Base-by-base conservation (phyloP, 495 filamentous ascomycete species). In the Penicillium atrosanguineum region DNA sequence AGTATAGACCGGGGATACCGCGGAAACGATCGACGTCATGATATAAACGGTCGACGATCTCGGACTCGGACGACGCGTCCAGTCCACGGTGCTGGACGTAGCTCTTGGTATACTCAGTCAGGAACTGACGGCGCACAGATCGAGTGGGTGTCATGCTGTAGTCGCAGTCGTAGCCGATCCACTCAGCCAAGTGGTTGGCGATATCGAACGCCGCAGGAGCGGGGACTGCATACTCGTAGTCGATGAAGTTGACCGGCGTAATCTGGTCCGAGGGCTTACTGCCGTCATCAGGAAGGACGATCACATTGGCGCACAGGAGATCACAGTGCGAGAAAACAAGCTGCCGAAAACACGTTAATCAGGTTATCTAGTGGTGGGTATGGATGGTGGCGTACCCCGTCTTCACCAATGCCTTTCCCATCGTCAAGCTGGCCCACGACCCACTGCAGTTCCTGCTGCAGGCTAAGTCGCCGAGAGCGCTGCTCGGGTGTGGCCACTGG, bases 131-230 rank as follows among this genome's bases (percentile, higher is more conserved):
- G 20, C 94, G 87, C 57, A 90, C 83, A 7, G 84, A 74, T 48
- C 80, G 80, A 0, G 92, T 95, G 3, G 94, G 94, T 39, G 97
- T 79, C 63, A 86, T 85, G 56, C 72, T 83, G 70, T 85, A 90
- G 68, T 99, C 91, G 79, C 94, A 99, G 58, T 94, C 89, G 63
- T 96, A 95, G 51, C 94, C 94, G 48, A 87, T 92, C 93, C 94
- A 99, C 76, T 99, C 94, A 39, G 95, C 90, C 66, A 99, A 93
- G 77, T 99, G 94, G 77, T 99, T 99, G n/a, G 94, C 87, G 51
- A 99, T 83, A 67, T 99, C 94, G 69, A 99, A 99, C n/a, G 94
- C 90, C 14, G 92, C 89, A 1, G 95, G 94, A 7, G 91, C 91
- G 2, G 95, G 91, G 0, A 90, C 91, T 8, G 93, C 90, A 67